phyloP scores from a whole-genome alignment of 495 filamentous ascomycete species.

The Penicillium flavigenum region DNA sequence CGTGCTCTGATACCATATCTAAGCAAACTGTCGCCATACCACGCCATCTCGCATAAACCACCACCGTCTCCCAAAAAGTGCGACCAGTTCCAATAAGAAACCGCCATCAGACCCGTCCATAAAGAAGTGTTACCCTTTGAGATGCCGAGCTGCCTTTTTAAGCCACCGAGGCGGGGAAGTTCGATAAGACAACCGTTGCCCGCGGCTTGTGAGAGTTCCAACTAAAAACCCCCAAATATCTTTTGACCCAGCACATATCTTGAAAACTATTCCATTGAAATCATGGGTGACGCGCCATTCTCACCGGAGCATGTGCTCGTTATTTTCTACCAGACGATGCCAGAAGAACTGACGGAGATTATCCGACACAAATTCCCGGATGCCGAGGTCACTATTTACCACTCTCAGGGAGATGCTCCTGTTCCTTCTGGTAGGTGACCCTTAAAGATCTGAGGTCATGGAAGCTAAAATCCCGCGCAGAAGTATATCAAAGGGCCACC shows the following conservation, averaged over 20 bases:
- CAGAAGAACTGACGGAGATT: slow-evolving; percentile 37
- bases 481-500: slow-evolving; percentile 60
- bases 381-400: slow-evolving; percentile 45
- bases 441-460: background rate
- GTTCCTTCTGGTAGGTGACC: slow-evolving; percentile 20
- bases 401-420: slow-evolving; percentile 10
- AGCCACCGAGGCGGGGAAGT: slow-evolving; percentile 8
- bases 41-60: slow-evolving; percentile 2
- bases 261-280: background rate
- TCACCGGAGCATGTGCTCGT: slow-evolving; percentile 42
- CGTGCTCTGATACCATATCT: slow-evolving; percentile 2
- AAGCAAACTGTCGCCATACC: slow-evolving; percentile 9
- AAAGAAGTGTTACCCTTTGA: background rate
- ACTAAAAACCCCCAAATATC: background rate
- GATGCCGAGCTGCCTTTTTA: background rate
- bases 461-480: slow-evolving; percentile 16
- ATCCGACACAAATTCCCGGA: slow-evolving; percentile 52
- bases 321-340: slow-evolving; percentile 40
- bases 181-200: slow-evolving; percentile 1
- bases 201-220: background rate
- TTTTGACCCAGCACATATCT: background rate
- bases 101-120: background rate
- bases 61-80: background rate
- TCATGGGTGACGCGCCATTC: slow-evolving; percentile 41
- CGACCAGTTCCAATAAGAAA: background rate